A percentile compares a stretch with the other conserved stretches of the same genome.
phyloP scores from a whole-genome alignment of 306 rosid genomes.

The Rosa chinensis region DNA sequence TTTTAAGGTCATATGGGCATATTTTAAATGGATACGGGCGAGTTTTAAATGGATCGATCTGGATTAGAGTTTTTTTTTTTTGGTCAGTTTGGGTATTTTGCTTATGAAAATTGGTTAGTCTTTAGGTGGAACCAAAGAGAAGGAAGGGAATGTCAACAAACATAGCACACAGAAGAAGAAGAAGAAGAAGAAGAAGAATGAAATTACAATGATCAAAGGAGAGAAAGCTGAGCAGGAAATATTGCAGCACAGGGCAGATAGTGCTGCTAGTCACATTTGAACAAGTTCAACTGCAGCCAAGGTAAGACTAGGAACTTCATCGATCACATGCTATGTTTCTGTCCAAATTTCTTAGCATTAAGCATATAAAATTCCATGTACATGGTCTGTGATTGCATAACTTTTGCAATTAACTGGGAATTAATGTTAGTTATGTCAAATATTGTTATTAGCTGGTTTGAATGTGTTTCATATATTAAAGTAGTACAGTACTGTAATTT shows the following conservation, averaged over 20 bases:
- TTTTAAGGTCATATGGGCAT: no score
- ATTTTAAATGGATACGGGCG: no score
- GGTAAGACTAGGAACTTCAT: neutral
- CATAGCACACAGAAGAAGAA: constrained; percentile 6
- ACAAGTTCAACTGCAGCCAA: constrained; percentile 1
- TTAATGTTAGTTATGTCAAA: neutral
- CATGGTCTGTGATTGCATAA: no score
- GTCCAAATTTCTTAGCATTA: no score
- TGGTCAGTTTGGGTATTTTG: no score
- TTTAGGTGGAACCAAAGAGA: neutral
- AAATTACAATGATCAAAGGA: constrained; percentile 13
- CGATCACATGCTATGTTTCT: no score
- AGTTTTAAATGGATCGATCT: no score
- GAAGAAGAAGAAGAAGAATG: neutral
- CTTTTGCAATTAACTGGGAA: neutral
- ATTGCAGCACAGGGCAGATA: constrained; percentile 39
- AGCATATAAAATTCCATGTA: no score
- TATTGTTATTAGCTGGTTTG: neutral
- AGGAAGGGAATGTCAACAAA: constrained; percentile 32
- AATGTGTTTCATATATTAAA: neutral
- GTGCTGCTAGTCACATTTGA: constrained; percentile 58
- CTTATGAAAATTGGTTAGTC: no score
- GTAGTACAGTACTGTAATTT: neutral
- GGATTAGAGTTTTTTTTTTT: no score
- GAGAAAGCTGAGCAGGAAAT: constrained; percentile 18